Conservation (phyloP, 1,139 yeast genomes). For the Blastobotrys arbuscula region DNA sequence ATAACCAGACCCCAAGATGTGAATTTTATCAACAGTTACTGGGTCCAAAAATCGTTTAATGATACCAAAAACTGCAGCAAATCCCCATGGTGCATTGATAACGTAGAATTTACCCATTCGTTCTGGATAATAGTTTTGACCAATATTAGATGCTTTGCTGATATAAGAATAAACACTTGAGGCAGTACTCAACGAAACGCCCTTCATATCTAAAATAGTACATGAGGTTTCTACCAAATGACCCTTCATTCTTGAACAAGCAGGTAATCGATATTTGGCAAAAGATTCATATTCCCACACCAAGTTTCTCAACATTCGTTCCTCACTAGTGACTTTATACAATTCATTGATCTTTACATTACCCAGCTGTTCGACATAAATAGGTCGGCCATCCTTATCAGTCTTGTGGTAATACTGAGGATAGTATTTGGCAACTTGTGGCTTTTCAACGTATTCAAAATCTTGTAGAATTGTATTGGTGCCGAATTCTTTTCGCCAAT, state of each 20-base stretch:
- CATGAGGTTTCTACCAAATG: constrained; percentile 88
- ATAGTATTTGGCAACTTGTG: constrained; percentile 79
- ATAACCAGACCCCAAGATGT: constrained; percentile 76
- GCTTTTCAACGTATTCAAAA: constrained; percentile 86
- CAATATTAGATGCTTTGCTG: constrained; percentile 85
- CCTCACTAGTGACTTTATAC: constrained; percentile 91
- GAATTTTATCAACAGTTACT: constrained; percentile 94
- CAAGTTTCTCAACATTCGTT: constrained; percentile 90
- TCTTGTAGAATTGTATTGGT: constrained; percentile 79
- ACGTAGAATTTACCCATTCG: constrained; percentile 97
- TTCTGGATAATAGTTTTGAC: constrained; percentile 98
- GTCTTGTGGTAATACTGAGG: constrained; percentile 98
- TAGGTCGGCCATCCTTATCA: constrained; percentile 95
- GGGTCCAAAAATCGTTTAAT: constrained; percentile 96
- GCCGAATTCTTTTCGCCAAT: constrained; percentile 86
- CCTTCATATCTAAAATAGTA: constrained; percentile 91
- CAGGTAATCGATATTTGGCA: constrained; percentile 78
- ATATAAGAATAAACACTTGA: constrained; percentile 83
- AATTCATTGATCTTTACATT: constrained; percentile 81
- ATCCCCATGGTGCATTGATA: constrained; percentile 96
- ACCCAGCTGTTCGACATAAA: constrained; percentile 91
- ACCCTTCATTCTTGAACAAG: constrained; percentile 81
- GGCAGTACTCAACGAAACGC: constrained; percentile 80
- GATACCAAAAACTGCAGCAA: constrained; percentile 84
- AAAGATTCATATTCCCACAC: constrained; percentile 98